phyloP scores from a whole-genome alignment of 306 rosid species.

The Castanea mollissima region DNA sequence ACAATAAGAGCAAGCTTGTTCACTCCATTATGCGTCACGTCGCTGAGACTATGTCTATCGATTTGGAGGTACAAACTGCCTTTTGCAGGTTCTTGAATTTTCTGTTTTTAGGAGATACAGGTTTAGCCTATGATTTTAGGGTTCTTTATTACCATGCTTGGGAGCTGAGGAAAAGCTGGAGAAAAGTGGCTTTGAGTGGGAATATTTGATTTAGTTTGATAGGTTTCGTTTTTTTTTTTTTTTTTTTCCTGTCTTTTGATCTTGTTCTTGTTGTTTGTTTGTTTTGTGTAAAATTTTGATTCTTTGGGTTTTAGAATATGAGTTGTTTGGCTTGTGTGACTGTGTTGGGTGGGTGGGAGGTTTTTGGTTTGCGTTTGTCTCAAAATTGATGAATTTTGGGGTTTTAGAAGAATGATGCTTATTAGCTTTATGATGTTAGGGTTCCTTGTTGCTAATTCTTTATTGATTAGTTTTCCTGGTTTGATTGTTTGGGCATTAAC shows the following conservation, averaged over 20 bases:
- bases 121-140: too few species aligned
- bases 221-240: not conserved
- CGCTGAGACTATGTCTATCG: slow-evolving; percentile 72
- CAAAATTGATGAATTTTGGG: not conserved
- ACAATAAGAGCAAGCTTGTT: slow-evolving; percentile 96
- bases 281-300: not conserved
- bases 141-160: too few species aligned
- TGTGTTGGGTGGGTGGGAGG: not conserved
- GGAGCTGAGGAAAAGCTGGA: too few species aligned
- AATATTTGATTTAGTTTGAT: not conserved
- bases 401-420: not conserved
- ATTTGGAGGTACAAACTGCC: slow-evolving; percentile 61
- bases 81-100: not conserved
- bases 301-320: not conserved
- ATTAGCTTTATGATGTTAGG: not conserved
- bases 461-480: not conserved
- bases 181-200: too few species aligned
- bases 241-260: not conserved
- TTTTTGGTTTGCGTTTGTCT: not conserved
- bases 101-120: not conserved
- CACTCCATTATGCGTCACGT: slow-evolving; percentile 98
- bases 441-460: not conserved
- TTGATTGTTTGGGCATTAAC: not conserved
- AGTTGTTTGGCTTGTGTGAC: not conserved
- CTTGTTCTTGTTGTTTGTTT: not conserved